Base-by-base conservation (phyloP, 495 filamentous ascomycete species). In the Pyrenula aspistea region DNA sequence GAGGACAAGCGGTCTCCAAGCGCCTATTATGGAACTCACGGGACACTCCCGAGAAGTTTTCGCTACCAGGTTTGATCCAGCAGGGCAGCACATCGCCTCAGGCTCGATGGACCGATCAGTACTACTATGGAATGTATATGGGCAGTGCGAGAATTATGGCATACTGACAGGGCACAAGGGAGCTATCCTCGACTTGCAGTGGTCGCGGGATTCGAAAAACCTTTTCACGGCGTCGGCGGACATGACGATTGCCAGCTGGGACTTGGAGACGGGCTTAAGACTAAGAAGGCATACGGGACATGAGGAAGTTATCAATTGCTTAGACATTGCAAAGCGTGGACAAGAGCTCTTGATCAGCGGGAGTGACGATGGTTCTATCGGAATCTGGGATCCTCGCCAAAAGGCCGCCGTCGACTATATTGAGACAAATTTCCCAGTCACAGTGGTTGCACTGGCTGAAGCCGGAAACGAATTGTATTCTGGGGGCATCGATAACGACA, bases 381-480 rank as follows among this genome's bases (percentile, higher is more conserved):
- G 91, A 24, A 89, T 96, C 24, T 99, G 94, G 94, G 93, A 99
- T 66, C 90, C 93, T 36, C 80, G 94, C 56, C 88, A 91, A 57
- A 99, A 96, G 67, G 79, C 87, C 49, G 91, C 89, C 0, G 77
- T 88, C 47, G 88, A 94, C 59, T 93, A 86, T 65, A 83, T 97
- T 54, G 82, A 92, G 65, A 96, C 91, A 0, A 87, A 94, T 53
- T 93, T 95, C 53, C 93, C 94, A 3, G 84, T 99, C 60, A 96
- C 92, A 0, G 87, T 91, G 0, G 84, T 97, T 0, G 89, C 92
- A 2, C 69, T 96, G 4, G 85, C 91, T 2, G 91, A 96, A 70
- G 89, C 90, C 19, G 93, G 92, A 15, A 96, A 93, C 66, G 94
- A 99, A 71, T 79, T 99, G 4, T 99, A 91, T 67, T 91, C 86